A percentile compares a stretch with the other conserved stretches of the same genome.
Evolutionary conservation across 2,329 filamentous ascomycete genomes (phyloP).

Genomic region (Rosellinia necatrix): DNA sequence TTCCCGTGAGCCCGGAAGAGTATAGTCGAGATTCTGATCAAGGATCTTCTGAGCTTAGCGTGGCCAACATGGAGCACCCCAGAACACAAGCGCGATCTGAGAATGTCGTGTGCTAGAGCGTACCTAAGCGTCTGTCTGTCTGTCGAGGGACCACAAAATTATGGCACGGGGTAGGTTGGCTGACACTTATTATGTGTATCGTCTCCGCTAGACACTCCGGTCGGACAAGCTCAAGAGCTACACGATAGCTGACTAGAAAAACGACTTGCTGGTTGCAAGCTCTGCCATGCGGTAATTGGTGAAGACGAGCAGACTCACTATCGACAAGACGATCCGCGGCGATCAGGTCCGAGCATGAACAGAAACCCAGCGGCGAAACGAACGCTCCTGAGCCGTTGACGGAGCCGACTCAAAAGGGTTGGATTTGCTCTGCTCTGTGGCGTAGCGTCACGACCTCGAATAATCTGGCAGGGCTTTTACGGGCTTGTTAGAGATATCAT

Average conservation of each 20-base stretch:
- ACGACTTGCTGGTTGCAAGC: neutral
- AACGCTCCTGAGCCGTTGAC: slow-evolving; percentile 15
- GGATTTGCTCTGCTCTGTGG: neutral
- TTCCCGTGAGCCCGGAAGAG: slow-evolving; percentile 29
- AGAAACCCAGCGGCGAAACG: slow-evolving; percentile 3
- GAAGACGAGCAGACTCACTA: slow-evolving; percentile 1
- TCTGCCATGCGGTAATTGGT: slow-evolving; percentile 5
- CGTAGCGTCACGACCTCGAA: slow-evolving; percentile 5
- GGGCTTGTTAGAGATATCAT: neutral
- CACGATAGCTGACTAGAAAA: slow-evolving; percentile 2
- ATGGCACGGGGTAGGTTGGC: slow-evolving; percentile 21
- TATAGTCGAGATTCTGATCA: slow-evolving; percentile 19
- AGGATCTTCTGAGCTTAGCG: slow-evolving; percentile 24
- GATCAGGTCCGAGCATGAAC: slow-evolving; percentile 22
- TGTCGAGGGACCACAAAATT: slow-evolving; percentile 24
- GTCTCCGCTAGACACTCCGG: slow-evolving; percentile 16
- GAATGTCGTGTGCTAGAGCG: slow-evolving; percentile 9
- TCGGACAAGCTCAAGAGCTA: slow-evolving; percentile 12
- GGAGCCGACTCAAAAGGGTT: slow-evolving; percentile 10
- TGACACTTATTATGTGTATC: slow-evolving; percentile 25
- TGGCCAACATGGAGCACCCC: slow-evolving; percentile 30
- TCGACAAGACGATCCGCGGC: slow-evolving; percentile 3
- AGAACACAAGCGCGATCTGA: slow-evolving; percentile 23
- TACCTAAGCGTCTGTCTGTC: slow-evolving; percentile 8
- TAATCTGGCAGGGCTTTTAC: neutral